Base-by-base conservation (phyloP, 2,329 filamentous ascomycete species). In the Metarhizium robertsii region DNA sequence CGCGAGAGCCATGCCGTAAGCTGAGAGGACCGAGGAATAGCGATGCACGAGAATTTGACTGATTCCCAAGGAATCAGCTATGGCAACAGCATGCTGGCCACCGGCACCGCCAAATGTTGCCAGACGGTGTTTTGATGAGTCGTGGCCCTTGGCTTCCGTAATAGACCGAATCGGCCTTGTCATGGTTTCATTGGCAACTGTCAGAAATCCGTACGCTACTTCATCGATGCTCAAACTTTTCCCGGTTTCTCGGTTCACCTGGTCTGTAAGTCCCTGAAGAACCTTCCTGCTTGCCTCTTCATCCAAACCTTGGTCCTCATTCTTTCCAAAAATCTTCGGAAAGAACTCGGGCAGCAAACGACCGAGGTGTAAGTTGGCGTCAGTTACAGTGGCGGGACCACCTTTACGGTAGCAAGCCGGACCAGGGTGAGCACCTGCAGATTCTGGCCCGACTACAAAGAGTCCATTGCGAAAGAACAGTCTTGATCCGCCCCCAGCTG, bases 331-430 rank as follows among this genome's bases (percentile, higher is more conserved):
- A 3, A 89, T 88, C 61, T 85, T 85, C 0, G 85, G 86, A 61
- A 88, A 89, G 66, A 85, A 87, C 53, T 87, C 82, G 0, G 86
- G 74, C 42, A 69, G 62, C 43, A 72, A 68, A 40, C 86, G 75
- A 2, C 86, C 85, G 1, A 89, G 79, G 61, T 85, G 83, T 2
- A 88, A 67, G 60, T 88, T 89, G 0, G 86, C 86, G 64, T 90
- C 86, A 0, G 86, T 89, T 47, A 89, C 85, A 1, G 86, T 87
- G 13, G 88, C 67, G 14, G 86, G 85, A 0, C 86, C 86, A 2
- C 80, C 83, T 65, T 89, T 88, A n/a, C 85, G 76, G 62, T 90
- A 89, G 59, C 85, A 88, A 0, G 85, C 85, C 2, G 86, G 86
- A 0, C 86, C 86, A 2, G 86, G 86, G 63, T 88, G 83, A 6